These are phyloP conservation scores for Calonectria pteridis DNA, from an alignment of 2,329 filamentous ascomycete genomes.

Conservation along the genomic window DNA sequence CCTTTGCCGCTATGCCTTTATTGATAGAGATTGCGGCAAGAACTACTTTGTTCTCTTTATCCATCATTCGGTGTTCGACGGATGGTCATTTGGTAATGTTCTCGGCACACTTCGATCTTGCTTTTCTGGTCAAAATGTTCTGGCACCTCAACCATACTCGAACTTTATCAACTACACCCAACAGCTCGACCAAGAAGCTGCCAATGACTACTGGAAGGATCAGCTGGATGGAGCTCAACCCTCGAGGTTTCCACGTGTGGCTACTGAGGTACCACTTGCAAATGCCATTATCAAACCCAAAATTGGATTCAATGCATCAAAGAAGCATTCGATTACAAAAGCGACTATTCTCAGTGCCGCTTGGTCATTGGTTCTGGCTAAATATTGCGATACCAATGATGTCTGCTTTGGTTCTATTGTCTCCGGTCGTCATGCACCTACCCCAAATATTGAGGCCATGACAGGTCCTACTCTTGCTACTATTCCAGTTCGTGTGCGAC, in stretches of 20 bases:
- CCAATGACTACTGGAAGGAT: not conserved
- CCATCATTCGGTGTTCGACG: not conserved
- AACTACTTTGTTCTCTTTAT: not conserved
- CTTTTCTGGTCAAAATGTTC: not conserved
- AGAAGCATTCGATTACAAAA: not conserved
- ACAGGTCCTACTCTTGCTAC: not conserved
- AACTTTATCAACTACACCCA: not conserved
- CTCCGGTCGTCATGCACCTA: not conserved
- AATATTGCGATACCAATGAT: not conserved
- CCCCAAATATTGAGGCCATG: not conserved
- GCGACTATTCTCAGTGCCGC: not conserved
- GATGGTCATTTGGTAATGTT: not conserved
- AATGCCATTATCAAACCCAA: not conserved
- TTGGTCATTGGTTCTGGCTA: not conserved
- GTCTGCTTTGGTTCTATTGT: not conserved
- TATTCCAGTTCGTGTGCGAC: not conserved
- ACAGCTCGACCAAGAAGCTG: not conserved
- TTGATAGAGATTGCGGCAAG: not conserved
- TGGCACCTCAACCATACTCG: not conserved
- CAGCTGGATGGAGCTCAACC: not conserved
- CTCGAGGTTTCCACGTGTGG: not conserved
- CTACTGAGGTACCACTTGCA: not conserved
- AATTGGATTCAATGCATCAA: not conserved
- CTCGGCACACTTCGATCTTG: not conserved
- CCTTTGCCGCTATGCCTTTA: not conserved